Conservation (phyloP, 1,284 basidiomycete species). For the Rhodotorula sp. region DNA sequence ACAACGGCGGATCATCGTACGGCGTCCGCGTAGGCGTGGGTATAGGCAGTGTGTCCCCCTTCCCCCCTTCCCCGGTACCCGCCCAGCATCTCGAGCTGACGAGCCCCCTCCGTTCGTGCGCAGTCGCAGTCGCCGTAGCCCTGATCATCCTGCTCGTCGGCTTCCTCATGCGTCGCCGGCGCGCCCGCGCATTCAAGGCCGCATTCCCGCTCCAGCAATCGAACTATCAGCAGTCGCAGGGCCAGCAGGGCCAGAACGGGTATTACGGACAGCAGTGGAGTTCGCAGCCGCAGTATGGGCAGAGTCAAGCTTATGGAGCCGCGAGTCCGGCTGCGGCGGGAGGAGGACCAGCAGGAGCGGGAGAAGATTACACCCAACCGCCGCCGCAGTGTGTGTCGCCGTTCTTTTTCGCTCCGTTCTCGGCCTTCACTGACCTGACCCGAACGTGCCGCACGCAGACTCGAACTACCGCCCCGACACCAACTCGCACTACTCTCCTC, state of each 20-base stretch:
- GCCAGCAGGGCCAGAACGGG: constrained; percentile 11
- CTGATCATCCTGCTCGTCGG: constrained; percentile 27
- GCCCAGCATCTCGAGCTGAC: background rate
- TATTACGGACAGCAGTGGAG: background rate
- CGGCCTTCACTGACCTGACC: too few species aligned
- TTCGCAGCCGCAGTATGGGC: constrained; percentile 6
- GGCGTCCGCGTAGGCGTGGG: constrained; percentile 32
- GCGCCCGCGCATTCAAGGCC: constrained; percentile 30
- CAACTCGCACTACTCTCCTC: constrained; percentile 14
- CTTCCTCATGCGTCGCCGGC: constrained; percentile 20
- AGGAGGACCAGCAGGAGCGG: background rate
- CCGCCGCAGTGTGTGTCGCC: constrained; percentile 15
- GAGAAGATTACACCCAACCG: background rate
- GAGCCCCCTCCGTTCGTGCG: background rate
- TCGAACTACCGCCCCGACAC: constrained; percentile 25
- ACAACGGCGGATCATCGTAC: constrained; percentile 10
- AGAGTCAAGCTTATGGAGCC: background rate
- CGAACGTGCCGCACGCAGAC: constrained; percentile 11
- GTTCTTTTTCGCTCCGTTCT: too few species aligned
- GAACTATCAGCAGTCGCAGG: background rate
- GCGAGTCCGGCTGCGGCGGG: background rate
- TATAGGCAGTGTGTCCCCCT: constrained; percentile 13
- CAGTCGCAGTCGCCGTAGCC: constrained; percentile 27
- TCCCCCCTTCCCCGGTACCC: background rate
- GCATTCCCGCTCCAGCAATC: constrained; percentile 27